Evolutionary conservation across 306 rosid genomes (phyloP), one percentile per base, ranked within the genome.

Genomic region (Rosa rugosa): DNA sequence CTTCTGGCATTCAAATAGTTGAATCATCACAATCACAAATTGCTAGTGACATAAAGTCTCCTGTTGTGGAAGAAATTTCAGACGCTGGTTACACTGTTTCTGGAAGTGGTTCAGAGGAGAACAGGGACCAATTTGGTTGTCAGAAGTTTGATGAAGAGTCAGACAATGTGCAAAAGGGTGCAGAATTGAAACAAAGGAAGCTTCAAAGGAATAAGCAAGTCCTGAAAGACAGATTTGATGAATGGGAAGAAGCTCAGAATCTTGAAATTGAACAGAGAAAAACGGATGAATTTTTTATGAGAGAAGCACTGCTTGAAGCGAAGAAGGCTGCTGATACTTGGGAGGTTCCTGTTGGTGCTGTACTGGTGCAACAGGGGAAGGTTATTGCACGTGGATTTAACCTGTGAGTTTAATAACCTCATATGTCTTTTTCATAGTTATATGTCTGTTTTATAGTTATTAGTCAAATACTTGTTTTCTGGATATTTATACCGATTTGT

Each of bases 311-410:
- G 77, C 63, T 88, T 38, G 99, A 96, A 87, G 98, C 99, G 47
- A 88, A 84, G 89, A 96, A 91, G 80, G 99, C 99, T 64, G 99
- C 90, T 83, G 99, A 91, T 84, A 81, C 81, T 44, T 96, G 99
- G 99, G 99, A 96, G 87, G 99, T 96, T 36, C 99, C 99, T 79
- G 97, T 96, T 71, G 99, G 99, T 77, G 97, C 99, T 62, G 96
- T 96, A 41, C 86, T 96, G 72, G 98, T 96, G 85, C 97, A 85
- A 68, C 83, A 96, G 65, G 99, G 99, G 72, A 90, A 88, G 78
- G 86, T 96, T 77, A 89, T 96, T 81, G 93, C 98, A 31, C 95
- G 99, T 38, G 99, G 98, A 68, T 89, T 79, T 85, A 96, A 91
- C 91, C 83, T 93, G 99, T 96, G 84, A 85, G 99, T 83, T 53